phyloP scores from a whole-genome alignment of 148 eudicot genomes.

The Suaeda aralocaspica region DNA sequence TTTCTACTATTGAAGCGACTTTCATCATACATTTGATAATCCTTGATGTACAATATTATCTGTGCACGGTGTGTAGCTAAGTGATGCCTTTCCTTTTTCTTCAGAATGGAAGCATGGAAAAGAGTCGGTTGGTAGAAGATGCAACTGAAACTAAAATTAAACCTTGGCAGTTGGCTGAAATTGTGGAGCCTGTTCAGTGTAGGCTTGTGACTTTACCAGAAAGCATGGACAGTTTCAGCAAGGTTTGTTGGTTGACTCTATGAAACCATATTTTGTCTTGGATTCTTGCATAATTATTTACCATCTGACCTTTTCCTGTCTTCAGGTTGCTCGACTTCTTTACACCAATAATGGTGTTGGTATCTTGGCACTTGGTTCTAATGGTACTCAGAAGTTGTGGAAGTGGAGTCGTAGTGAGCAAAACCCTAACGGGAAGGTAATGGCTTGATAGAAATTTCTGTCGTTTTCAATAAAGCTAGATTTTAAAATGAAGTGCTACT shows the following conservation, averaged over 20 bases:
- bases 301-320: neutral
- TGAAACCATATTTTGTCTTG: conserved; percentile 11
- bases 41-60: neutral
- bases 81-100: neutral
- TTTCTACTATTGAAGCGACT: neutral
- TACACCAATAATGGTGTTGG: conserved; percentile 88
- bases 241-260: conserved; percentile 38
- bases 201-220: conserved; percentile 80
- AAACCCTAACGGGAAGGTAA: conserved; percentile 83
- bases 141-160: conserved; percentile 51
- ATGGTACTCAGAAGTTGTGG: conserved; percentile 73
- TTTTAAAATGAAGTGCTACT: conserved; percentile 22
- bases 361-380: conserved; percentile 67
- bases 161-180: conserved; percentile 82
- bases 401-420: conserved; percentile 83
- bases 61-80: neutral
- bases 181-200: conserved; percentile 72
- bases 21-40: no score
- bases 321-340: conserved; percentile 76
- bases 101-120: conserved; percentile 74
- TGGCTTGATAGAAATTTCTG: neutral
- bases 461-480: neutral
- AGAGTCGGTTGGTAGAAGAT: conserved; percentile 67
- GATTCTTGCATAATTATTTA: neutral
- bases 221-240: conserved; percentile 56